phyloP scores from a whole-genome alignment of 192 early-diverging fungal species.

The Lobosporangium transversale region DNA sequence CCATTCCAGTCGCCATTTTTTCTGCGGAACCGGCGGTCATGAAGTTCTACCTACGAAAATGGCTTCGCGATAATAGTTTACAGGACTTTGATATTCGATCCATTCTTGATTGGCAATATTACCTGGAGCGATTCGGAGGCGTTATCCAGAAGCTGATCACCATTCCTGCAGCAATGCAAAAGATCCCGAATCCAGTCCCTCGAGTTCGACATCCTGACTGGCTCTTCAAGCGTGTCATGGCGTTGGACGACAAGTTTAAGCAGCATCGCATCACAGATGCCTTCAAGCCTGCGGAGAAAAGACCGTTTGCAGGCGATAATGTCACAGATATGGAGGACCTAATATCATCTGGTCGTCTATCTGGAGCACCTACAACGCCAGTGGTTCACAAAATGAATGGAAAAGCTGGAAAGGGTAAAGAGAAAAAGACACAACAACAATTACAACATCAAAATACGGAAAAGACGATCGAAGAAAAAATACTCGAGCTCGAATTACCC shows the following conservation, averaged over 20 bases:
- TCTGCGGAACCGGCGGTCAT: slow-evolving; percentile 79
- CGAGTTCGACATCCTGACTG: slow-evolving; percentile 95
- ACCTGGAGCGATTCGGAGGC: slow-evolving; percentile 92
- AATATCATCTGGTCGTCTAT: slow-evolving; percentile 26
- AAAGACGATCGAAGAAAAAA: slow-evolving; percentile 38
- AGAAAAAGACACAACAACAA: not conserved
- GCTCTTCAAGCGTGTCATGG: slow-evolving; percentile 83
- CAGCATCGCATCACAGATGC: slow-evolving; percentile 89
- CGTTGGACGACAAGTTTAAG: slow-evolving; percentile 81
- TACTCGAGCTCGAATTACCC: slow-evolving; percentile 60
- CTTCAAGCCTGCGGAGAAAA: slow-evolving; percentile 66
- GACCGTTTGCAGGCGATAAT: slow-evolving; percentile 31
- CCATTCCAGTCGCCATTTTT: slow-evolving; percentile 96
- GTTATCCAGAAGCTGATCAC: slow-evolving; percentile 98
- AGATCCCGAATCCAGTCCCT: slow-evolving; percentile 92
- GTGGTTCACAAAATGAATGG: slow-evolving; percentile 39
- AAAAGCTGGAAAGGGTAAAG: slow-evolving; percentile 10
- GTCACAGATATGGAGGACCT: slow-evolving; percentile 71
- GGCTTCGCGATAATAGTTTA: slow-evolving; percentile 86
- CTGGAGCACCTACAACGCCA: not conserved
- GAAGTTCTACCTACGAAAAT: slow-evolving; percentile 88
- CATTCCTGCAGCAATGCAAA: slow-evolving; percentile 98
- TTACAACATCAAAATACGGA: too few species aligned
- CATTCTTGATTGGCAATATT: slow-evolving; percentile 97
- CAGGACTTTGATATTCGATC: slow-evolving; percentile 86